Evolutionary conservation across 768 basidiomycete genomes (phyloP), one percentile per base, ranked within the genome.

Genomic region (Mycena venus): DNA sequence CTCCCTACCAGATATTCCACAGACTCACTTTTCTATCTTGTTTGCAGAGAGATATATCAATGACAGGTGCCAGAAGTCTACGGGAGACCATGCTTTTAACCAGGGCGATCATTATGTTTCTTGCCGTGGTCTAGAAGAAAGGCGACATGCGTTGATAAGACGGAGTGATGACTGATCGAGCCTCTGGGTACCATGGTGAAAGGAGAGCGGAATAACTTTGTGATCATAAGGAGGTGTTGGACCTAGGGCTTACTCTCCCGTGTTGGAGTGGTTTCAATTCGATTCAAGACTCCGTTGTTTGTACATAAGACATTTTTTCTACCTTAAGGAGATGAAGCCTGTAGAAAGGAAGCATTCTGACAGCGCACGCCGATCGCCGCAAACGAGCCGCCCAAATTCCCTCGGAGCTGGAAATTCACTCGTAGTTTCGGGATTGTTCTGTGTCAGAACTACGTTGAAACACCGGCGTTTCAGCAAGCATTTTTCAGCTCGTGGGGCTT

Each of bases 61-160:
- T 56, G 66, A 68, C 66, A 68, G 66, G 66, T 68, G 66, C 66
- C 66, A 68, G 64, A 68, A 68, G 66, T 58, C 47, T 66, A 55
- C 64, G 9, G 62, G 62, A 51, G 51, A 64, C 62, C 62, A 66
- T 66, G 64, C 64, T 66, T 66, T 64, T 53, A 55, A 53, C 53
- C 55, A 66, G 49, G 64, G 64, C 64, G 51, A 66, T 53, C 64
- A 66, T 66, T 51, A 53, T 65, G 63, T 65, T 65, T 51, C 32
- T 36, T 65, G 63, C 44, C 63, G 32, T 53, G 49, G 31, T 65
- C 31, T 53, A 66, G 51, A 51, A 66, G 64, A 66, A 66, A 66
- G 64, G 34, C 64, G 51, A 66, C 64, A 66, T 66, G 38, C 51
- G 64, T 51, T 64, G 62, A 64, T 47, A 64, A 31, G 44, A 64